phyloP scores from a whole-genome alignment of 495 filamentous ascomycete genomes.

The Neurospora sp. region DNA sequence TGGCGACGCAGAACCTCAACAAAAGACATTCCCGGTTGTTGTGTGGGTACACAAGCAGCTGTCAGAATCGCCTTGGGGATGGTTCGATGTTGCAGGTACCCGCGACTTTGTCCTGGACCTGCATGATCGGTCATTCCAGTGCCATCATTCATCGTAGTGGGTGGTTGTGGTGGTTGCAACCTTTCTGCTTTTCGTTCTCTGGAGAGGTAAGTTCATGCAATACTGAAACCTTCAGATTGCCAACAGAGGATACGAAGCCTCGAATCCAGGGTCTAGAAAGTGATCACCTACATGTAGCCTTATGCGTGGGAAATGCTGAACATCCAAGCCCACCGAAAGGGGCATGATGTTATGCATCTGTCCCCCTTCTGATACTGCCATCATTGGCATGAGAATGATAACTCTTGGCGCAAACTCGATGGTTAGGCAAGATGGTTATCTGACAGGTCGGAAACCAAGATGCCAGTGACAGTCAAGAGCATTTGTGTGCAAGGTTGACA shows the following conservation, averaged over 20 bases:
- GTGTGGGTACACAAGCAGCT: neutral
- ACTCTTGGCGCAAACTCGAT: neutral
- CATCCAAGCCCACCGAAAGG: neutral
- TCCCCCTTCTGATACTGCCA: too few species aligned
- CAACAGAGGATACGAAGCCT: neutral
- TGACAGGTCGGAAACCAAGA: neutral
- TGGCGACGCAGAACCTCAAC: neutral
- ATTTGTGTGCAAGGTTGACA: too few species aligned
- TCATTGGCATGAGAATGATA: neutral
- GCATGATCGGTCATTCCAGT: neutral
- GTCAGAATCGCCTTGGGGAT: neutral
- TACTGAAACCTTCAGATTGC: neutral
- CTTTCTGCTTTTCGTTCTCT: neutral
- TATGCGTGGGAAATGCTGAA: neutral
- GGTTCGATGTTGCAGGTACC: neutral
- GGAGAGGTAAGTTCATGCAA: neutral
- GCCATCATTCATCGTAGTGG: neutral
- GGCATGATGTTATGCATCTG: neutral
- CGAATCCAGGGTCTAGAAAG: neutral
- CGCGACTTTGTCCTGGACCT: neutral
- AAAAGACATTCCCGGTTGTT: neutral
- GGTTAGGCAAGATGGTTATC: neutral
- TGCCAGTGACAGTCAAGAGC: too few species aligned
- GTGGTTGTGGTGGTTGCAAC: neutral
- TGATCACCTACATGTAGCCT: neutral